Base-by-base conservation (phyloP, 805 yeast species). In the Candida morakotiae region DNA sequence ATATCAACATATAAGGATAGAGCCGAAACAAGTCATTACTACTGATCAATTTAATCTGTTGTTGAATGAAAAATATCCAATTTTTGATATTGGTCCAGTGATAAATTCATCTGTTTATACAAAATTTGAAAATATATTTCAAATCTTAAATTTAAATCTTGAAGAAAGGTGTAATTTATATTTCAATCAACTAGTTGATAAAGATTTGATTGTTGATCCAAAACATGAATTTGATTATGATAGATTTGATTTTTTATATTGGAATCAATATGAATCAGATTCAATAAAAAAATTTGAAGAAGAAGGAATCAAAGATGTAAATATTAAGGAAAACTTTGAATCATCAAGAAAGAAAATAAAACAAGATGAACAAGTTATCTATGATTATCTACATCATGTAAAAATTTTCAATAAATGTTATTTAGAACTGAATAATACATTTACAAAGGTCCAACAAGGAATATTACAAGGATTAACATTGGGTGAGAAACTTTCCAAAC, bases 361-460 rank as follows among this genome's bases (percentile, higher is more conserved):
- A 2, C 13, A 33, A 9, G 41, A 56, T 22, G 49, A 61, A 32
- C 56, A 53, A 29, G 23, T 26, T 1, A 28, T 58, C 8, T 60
- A 56, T 39, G 52, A 54, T 34, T 52, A 45, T 20, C 35, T 57
- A 18, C 46, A 55, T 9, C 53, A 56, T 35, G 32, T 56, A 20
- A 46, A 47, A 33, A 37, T 58, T 1, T 60, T 46, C 36, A 47
- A 53, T 42, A 45, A 48, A 40, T 56, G 64, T 38, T 56, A 32
- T 31, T 25, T 56, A 21, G 35, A 42, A 7, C 21, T 28, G 3
- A 31, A 34, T 17, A 23, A 25, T 9, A 24, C 39, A 8, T 39
- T 40, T 25, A 36, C 37, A 9, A 9, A 35, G 5, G 17, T 29
- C 9, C 51, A 45, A 23, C 17, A 33, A 28, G 18, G 24, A 4